Evolutionary conservation across 2,329 filamentous ascomycete species (phyloP).

Genomic region (Taxawa tesnikishii): DNA sequence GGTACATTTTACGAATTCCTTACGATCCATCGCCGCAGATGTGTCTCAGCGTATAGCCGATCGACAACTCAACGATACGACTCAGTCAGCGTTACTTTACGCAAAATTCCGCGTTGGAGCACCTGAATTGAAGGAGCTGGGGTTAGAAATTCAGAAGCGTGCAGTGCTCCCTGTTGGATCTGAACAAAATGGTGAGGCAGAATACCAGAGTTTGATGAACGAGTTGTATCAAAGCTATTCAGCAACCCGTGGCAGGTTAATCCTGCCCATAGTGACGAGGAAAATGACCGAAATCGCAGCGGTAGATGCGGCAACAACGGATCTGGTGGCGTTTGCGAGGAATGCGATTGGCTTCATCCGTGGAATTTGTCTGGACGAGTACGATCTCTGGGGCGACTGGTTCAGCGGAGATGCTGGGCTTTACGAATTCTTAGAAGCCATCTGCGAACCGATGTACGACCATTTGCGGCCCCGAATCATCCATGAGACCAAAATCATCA

Average conservation of each 20-base stretch:
- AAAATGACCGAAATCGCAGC: constrained; percentile 46
- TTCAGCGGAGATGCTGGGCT: constrained; percentile 50
- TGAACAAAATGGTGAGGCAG: constrained; percentile 45
- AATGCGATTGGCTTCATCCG: constrained; percentile 53
- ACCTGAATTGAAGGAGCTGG: constrained; percentile 52
- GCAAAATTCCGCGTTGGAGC: constrained; percentile 59
- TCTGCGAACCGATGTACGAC: constrained; percentile 57
- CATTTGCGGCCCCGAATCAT: constrained; percentile 53
- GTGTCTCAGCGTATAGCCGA: constrained; percentile 52
- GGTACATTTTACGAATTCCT: constrained; percentile 51
- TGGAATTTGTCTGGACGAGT: constrained; percentile 54
- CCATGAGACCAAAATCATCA: constrained; percentile 53
- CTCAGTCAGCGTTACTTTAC: constrained; percentile 58
- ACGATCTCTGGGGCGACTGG: constrained; percentile 55
- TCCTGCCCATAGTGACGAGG: constrained; percentile 49
- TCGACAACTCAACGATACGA: constrained; percentile 59
- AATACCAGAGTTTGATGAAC: constrained; percentile 54
- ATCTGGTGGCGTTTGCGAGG: constrained; percentile 53
- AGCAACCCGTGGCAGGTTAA: constrained; percentile 44
- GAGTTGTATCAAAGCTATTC: constrained; percentile 54
- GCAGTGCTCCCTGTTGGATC: constrained; percentile 48
- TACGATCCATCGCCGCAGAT: constrained; percentile 49
- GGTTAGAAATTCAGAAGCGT: constrained; percentile 55
- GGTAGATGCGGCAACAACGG: constrained; percentile 47
- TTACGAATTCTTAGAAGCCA: constrained; percentile 54